Base-by-base conservation (phyloP, 305 asterid genomes). In the Fraxinus baroniana region DNA sequence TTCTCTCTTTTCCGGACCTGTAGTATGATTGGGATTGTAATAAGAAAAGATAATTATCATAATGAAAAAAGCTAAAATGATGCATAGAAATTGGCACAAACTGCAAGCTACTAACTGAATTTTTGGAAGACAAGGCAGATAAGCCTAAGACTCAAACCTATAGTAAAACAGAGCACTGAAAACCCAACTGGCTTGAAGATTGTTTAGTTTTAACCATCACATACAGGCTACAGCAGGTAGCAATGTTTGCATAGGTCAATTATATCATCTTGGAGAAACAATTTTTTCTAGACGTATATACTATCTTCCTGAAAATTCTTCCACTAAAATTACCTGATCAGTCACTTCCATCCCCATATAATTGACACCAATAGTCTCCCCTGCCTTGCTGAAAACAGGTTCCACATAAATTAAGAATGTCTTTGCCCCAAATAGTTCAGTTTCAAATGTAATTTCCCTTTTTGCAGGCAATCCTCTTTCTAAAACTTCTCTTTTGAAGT, bases 281-380 rank as follows among this genome's bases (percentile, higher is more conserved):
- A 64, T 20, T 20, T 64, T 64, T 64, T 64, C 72, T 62, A 20
- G 15, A 62, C 4, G 10, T 57, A 18, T 57, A 57, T n/a, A 24
- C 30, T 18, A 24, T 62, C 72, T 22, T 7, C 32, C 32, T 2
- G 72, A 72, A 35, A 68, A 30, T 24, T 70, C 35, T 70, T 30
- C 39, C 20, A 80, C 20, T 22, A 60, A 39, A 60, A 13, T 80
- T 44, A 91, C 98, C 93, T 93, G 97, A 86, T 94, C 98, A 75
- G 98, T 94, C 74, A 94, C 90, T 84, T 94, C 98, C 98, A 93
- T 94, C 77, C 98, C 98, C 98, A 93, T 94, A 86, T 94, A 94
- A 85, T 93, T 94, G 8, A 94, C 97, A 71, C 98, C 98, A 71
- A 94, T 91, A 2, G 93, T 91, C 79, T 94, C 97, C 35, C 98